Base-by-base conservation (phyloP, 768 basidiomycete species). In the Boletus speciosus region DNA sequence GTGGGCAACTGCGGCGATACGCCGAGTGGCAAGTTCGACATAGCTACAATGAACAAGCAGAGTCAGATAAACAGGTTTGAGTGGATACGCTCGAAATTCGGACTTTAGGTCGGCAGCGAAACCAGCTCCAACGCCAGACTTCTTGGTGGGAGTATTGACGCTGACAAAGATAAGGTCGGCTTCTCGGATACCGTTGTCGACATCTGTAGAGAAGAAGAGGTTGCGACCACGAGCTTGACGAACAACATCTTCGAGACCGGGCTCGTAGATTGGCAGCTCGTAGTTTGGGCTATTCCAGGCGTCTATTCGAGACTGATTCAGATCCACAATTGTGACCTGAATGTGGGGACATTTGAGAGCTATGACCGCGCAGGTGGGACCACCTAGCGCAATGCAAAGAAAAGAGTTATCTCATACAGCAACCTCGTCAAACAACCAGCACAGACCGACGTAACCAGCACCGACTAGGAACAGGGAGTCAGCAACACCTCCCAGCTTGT, bases 81-180 rank as follows among this genome's bases (percentile, higher is more conserved):
- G 51, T 47, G 52, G 42, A 32, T 45, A 54, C 44, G 25, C 14
- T 12, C 47, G 32, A 56, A 55, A 57, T 45, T 76, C 88, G 63
- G 63, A 98, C 96, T 97, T 97, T 68, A 99, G 85, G 76, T 99
- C 97, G 56, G 97, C 97, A 55, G 96, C 96, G 74, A 90, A 97
- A 54, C 97, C 97, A 57, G 95, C 95, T 65, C 97, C 97, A 46
- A 99, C 89, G 72, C 96, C 96, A 46, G 81, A 83, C 81, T 97
- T 98, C 82, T 99, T 99, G 51, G 97, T 99, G 19, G 97, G 97
- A 9, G 97, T 98, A 76, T 98, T 98, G 65, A 98, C 96, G 53
- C 88, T 91, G 68, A 98, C 96, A 70, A 98, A 98, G 74, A 98
- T 96, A 60, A 98, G 85, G 69, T 99, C 94, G 34, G 97, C 96